These are phyloP conservation scores for Hericium erinaceus DNA, from an alignment of 768 basidiomycete genomes.

Conservation along the genomic window DNA sequence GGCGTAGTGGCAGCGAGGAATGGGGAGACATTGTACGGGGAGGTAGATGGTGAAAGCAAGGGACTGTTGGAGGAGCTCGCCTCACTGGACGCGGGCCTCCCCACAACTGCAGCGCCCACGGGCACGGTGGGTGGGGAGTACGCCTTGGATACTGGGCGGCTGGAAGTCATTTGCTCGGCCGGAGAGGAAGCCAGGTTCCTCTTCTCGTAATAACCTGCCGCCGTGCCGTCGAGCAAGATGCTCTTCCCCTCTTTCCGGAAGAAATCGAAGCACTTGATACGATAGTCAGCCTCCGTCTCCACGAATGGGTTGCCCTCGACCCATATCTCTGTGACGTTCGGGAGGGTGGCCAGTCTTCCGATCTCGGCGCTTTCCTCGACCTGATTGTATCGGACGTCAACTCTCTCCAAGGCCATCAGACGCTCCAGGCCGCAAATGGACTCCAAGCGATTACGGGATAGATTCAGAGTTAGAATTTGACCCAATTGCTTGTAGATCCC, in stretches of 20 bases:
- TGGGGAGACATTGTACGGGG: slow-evolving; percentile 37
- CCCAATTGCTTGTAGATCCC: slow-evolving; percentile 80
- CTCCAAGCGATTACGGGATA: slow-evolving; percentile 82
- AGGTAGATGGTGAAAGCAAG: slow-evolving; percentile 25
- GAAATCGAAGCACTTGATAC: slow-evolving; percentile 70
- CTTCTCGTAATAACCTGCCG: slow-evolving; percentile 65
- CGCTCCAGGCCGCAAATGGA: slow-evolving; percentile 94
- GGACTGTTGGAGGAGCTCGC: slow-evolving; percentile 17
- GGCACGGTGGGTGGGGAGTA: slow-evolving; percentile 55
- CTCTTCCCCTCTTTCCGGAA: slow-evolving; percentile 81
- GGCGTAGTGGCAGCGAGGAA: slow-evolving; percentile 28
- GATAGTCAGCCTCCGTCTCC: slow-evolving; percentile 59
- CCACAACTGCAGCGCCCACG: slow-evolving; percentile 29
- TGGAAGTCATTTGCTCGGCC: slow-evolving; percentile 43
- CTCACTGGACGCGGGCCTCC: slow-evolving; percentile 4
- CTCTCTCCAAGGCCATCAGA: slow-evolving; percentile 70
- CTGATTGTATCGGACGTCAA: slow-evolving; percentile 75
- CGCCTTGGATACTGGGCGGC: slow-evolving; percentile 37
- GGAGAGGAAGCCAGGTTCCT: slow-evolving; percentile 41
- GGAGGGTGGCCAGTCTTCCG: slow-evolving; percentile 70
- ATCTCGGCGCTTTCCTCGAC: slow-evolving; percentile 81
- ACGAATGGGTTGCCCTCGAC: slow-evolving; percentile 78
- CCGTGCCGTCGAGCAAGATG: slow-evolving; percentile 66
- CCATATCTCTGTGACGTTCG: slow-evolving; percentile 75
- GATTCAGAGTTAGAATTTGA: slow-evolving; percentile 66